Conservation (phyloP, 2,329 filamentous ascomycete genomes). For the Cercospora sp. region DNA sequence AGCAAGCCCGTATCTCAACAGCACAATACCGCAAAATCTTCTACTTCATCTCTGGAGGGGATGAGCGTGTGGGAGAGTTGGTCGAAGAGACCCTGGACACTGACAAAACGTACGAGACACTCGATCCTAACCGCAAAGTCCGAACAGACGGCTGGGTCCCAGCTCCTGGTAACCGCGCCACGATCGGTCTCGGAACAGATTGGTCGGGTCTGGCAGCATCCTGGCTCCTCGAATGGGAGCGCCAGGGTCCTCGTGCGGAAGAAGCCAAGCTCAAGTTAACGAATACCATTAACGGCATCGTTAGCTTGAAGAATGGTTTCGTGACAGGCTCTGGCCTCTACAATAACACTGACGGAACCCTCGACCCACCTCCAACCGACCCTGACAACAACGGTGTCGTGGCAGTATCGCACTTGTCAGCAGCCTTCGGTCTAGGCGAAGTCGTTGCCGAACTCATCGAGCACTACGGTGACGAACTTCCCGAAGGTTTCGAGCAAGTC, state of each 20-base stretch:
- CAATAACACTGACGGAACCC: conserved; percentile 51
- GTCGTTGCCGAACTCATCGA: conserved; percentile 58
- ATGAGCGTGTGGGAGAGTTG: conserved; percentile 59
- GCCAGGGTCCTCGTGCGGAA: conserved; percentile 55
- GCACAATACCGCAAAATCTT: conserved; percentile 59
- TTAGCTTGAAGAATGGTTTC: conserved; percentile 58
- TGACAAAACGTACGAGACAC: conserved; percentile 53
- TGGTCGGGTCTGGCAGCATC: conserved; percentile 58
- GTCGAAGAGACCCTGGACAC: conserved; percentile 55
- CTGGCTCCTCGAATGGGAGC: conserved; percentile 63
- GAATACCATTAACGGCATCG: conserved; percentile 53
- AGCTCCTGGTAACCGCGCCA: conserved; percentile 45
- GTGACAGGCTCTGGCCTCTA: conserved; percentile 58
- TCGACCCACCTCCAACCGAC: conserved; percentile 56
- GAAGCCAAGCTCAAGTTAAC: conserved; percentile 55
- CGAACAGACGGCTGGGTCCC: conserved; percentile 55
- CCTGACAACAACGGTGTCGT: conserved; percentile 54
- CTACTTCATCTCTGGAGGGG: conserved; percentile 57
- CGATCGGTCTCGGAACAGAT: conserved; percentile 59
- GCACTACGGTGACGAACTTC: conserved; percentile 49
- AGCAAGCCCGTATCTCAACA: conserved; percentile 62
- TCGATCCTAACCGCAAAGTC: conserved; percentile 62
- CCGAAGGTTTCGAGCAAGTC: conserved; percentile 53
- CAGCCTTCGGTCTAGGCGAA: conserved; percentile 61
- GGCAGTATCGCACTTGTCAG: conserved; percentile 56